Conservation (phyloP, 768 basidiomycete species). For the Tulasnella calospora region DNA sequence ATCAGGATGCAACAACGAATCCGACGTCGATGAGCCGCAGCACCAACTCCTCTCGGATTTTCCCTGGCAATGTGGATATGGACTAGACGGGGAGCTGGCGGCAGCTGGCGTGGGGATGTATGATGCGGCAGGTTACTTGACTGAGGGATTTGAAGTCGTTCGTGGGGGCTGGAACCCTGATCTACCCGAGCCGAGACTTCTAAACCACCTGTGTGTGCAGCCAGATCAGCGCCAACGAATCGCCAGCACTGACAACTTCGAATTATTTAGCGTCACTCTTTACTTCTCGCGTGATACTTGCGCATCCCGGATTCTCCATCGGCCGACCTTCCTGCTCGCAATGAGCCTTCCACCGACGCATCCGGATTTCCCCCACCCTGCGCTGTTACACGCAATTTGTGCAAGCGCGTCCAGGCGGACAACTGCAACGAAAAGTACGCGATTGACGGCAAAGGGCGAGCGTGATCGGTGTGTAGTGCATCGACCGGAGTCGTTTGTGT, state of each 20-base stretch:
- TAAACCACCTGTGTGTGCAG: conserved; percentile 66
- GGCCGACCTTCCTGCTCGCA: conserved; percentile 70
- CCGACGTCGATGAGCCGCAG: too few species aligned
- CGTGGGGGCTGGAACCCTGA: conserved; percentile 82
- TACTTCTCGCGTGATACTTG: conserved; percentile 90
- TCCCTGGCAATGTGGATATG: conserved; percentile 23
- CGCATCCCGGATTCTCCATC: conserved; percentile 76
- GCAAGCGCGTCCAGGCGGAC: conserved; percentile 32
- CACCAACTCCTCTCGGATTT: not conserved
- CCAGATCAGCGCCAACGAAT: not conserved
- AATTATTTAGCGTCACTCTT: conserved; percentile 60
- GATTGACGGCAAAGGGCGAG: conserved; percentile 12
- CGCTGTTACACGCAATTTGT: conserved; percentile 81
- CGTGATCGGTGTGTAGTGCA: conserved; percentile 32
- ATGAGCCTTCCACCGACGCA: conserved; percentile 76
- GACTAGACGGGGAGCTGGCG: conserved; percentile 16
- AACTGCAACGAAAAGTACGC: not conserved
- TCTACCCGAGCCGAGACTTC: conserved; percentile 64
- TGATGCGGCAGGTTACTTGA: not conserved
- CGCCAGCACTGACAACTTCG: not conserved
- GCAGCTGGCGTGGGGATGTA: not conserved
- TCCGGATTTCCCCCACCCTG: conserved; percentile 80
- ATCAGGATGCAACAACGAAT: too few species aligned
- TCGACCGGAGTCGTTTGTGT: not conserved
- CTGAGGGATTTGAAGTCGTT: conserved; percentile 45